Conservation (phyloP, 805 yeast genomes). For the Lachancea lanzarotensis region DNA sequence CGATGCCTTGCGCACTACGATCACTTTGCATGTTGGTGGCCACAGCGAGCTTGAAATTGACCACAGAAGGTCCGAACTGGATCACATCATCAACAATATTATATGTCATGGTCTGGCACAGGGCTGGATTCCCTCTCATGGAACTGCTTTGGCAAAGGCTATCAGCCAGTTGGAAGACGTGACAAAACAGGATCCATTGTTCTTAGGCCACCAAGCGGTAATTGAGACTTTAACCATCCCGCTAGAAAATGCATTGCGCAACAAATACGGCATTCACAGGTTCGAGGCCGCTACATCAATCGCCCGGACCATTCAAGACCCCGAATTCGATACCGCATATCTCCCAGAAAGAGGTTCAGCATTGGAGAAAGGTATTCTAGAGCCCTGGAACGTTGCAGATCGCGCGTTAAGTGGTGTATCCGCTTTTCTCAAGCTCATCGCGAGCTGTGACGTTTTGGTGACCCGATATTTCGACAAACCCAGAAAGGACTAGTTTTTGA, state of each 20-base stretch:
- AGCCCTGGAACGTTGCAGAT: slow-evolving; percentile 26
- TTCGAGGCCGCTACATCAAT: slow-evolving; percentile 12
- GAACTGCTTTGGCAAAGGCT: slow-evolving; percentile 21
- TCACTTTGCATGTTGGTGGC: slow-evolving; percentile 30
- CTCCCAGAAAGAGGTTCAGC: slow-evolving; percentile 3
- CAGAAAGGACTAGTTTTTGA: slow-evolving; percentile 10
- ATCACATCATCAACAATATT: slow-evolving; percentile 23
- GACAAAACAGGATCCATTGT: neutral
- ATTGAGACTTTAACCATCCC: slow-evolving; percentile 14
- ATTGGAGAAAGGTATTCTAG: slow-evolving; percentile 16
- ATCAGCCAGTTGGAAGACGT: slow-evolving; percentile 7
- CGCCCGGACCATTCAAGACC: slow-evolving; percentile 14
- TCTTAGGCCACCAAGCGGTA: slow-evolving; percentile 6
- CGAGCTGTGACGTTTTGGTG: slow-evolving; percentile 19
- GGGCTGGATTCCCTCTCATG: slow-evolving; percentile 26
- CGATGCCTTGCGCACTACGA: slow-evolving; percentile 20
- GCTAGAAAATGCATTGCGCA: slow-evolving; percentile 18
- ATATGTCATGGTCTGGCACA: slow-evolving; percentile 23
- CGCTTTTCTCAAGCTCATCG: slow-evolving; percentile 14
- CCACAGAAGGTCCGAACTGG: slow-evolving; percentile 23
- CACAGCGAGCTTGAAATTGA: slow-evolving; percentile 26
- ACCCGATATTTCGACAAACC: slow-evolving; percentile 23
- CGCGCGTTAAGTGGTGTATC: slow-evolving; percentile 13
- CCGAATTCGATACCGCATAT: slow-evolving; percentile 10
- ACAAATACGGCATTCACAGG: slow-evolving; percentile 13